These are phyloP conservation scores for Lithospermum erythrorhizon DNA, from an alignment of 257 asterid species.

Conservation along the genomic window DNA sequence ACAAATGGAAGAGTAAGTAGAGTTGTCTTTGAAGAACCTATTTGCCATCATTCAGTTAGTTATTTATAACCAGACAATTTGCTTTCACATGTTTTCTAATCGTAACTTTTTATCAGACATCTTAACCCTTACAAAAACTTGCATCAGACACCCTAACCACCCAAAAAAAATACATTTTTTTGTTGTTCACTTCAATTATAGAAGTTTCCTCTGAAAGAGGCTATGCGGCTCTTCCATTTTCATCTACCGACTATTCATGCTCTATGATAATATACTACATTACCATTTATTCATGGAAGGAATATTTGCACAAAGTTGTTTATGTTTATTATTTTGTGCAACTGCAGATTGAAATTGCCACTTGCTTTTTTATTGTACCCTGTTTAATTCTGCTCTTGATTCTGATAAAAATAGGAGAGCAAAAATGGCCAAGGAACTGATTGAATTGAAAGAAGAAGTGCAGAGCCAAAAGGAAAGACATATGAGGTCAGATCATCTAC, in stretches of 20 bases:
- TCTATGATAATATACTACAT: neutral
- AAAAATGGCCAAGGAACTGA: constrained; percentile 79
- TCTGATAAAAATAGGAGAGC: constrained; percentile 48
- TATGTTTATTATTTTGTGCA: too few relatives aligned
- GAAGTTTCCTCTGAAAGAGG: neutral
- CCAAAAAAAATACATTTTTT: too few relatives aligned
- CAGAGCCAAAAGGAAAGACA: constrained; percentile 37
- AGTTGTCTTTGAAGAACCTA: neutral
- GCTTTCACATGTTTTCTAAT: too few relatives aligned
- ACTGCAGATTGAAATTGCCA: too few relatives aligned
- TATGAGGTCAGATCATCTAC: constrained; percentile 40
- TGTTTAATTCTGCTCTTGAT: neutral
- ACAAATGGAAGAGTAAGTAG: constrained; percentile 80
- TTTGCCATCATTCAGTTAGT: neutral
- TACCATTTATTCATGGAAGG: too few relatives aligned
- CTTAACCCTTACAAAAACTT: too few relatives aligned
- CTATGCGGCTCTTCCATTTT: neutral
- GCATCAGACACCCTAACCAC: too few relatives aligned
- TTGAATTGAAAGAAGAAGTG: constrained; percentile 73
- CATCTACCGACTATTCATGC: neutral
- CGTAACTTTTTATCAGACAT: neutral
- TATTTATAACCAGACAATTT: neutral
- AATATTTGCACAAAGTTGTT: too few relatives aligned
- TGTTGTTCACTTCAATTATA: too few relatives aligned
- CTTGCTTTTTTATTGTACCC: neutral